These are phyloP conservation scores for Agrocybe pediades DNA, from an alignment of 768 basidiomycete genomes.

Conservation along the genomic window DNA sequence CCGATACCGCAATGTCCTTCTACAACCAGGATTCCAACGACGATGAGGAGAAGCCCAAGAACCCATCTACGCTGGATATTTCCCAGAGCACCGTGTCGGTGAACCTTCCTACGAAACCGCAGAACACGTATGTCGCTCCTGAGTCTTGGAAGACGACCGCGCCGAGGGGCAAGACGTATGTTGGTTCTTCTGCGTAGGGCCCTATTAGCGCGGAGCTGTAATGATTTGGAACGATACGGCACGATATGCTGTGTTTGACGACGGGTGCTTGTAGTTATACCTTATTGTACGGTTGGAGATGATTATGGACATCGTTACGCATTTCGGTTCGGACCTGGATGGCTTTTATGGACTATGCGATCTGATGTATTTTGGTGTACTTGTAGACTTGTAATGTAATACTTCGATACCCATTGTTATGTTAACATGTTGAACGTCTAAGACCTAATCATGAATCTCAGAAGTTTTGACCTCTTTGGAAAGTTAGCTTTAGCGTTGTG, in stretches of 20 bases:
- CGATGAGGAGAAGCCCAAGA: neutral
- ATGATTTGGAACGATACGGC: neutral
- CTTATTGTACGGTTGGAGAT: too few relatives aligned
- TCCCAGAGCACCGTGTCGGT: slow-evolving; percentile 3
- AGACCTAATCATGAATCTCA: too few relatives aligned
- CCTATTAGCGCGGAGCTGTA: neutral
- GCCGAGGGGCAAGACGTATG: slow-evolving; percentile 6
- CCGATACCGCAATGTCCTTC: neutral
- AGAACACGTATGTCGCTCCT: slow-evolving; percentile 16
- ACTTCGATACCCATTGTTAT: neutral
- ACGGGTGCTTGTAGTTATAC: neutral
- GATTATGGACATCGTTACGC: neutral
- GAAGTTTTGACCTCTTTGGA: too few relatives aligned
- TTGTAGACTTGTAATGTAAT: neutral
- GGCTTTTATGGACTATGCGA: neutral
- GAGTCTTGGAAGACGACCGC: slow-evolving; percentile 20
- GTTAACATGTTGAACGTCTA: too few relatives aligned
- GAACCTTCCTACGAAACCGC: slow-evolving; percentile 12
- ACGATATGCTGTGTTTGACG: neutral
- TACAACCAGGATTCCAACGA: neutral
- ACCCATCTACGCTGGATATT: neutral
- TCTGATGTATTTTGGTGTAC: too few relatives aligned
- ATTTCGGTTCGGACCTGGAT: neutral
- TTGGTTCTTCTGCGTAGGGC: neutral
- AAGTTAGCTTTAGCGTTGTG: too few relatives aligned